These are phyloP conservation scores for Chlorella vulgaris DNA, from an alignment of 139 green algal species.

Conservation along the genomic window DNA sequence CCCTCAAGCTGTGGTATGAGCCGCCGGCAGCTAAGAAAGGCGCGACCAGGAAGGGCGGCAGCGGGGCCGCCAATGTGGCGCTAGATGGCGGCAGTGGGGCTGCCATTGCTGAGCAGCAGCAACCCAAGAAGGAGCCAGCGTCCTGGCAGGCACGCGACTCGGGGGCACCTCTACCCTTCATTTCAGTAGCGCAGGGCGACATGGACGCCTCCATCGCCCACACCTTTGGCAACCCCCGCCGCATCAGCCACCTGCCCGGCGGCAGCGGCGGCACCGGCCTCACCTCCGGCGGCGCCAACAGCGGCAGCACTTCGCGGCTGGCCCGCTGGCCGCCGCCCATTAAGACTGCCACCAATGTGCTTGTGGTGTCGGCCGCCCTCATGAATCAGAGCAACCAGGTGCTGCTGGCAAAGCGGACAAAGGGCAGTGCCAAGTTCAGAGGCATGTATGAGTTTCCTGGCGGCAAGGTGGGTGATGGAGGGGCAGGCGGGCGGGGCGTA, in stretches of 20 bases:
- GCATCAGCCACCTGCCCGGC: background rate
- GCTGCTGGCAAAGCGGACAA: constrained; percentile 7
- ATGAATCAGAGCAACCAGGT: constrained; percentile 16
- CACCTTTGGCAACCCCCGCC: background rate
- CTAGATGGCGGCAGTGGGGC: background rate
- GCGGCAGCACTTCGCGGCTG: too few species aligned
- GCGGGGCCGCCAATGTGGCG: too few species aligned
- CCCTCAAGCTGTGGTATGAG: too few species aligned
- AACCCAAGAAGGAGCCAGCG: background rate
- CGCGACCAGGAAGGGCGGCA: background rate
- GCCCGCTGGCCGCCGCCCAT: background rate
- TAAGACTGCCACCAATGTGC: background rate
- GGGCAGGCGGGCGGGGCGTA: background rate
- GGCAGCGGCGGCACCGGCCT: too few species aligned
- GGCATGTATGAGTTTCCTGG: constrained; percentile 19
- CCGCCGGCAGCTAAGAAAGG: too few species aligned
- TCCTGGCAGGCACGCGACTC: background rate
- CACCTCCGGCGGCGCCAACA: too few species aligned
- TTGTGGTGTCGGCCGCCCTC: constrained; percentile 18
- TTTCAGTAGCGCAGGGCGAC: background rate
- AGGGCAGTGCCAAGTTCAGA: constrained; percentile 4
- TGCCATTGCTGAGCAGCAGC: background rate
- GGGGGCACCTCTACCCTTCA: background rate
- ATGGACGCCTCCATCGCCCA: background rate
- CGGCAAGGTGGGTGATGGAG: constrained; percentile 1